Evolutionary conservation across 2,329 filamentous ascomycete genomes (phyloP).

Genomic region (Nigrospora sphaerica): DNA sequence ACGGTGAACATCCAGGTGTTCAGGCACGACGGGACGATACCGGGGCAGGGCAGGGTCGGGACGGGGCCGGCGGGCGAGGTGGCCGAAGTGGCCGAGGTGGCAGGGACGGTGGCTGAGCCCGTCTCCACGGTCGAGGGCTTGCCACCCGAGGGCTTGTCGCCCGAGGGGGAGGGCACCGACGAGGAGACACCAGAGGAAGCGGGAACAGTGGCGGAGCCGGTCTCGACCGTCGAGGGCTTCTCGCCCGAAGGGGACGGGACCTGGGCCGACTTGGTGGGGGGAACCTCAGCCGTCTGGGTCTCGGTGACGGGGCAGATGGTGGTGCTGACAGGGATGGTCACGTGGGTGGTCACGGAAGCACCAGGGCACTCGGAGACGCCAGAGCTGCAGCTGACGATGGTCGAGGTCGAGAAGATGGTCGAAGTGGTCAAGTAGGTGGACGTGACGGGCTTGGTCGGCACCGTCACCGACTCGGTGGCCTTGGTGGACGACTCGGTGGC

Average conservation of each 20-base stretch:
- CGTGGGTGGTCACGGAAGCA: constrained; percentile 38
- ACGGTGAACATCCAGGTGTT: constrained; percentile 79
- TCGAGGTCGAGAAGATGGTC: constrained; percentile 40
- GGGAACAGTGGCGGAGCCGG: constrained; percentile 21
- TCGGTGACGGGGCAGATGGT: constrained; percentile 56
- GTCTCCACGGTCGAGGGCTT: constrained; percentile 9
- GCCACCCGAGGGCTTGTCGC: constrained; percentile 12
- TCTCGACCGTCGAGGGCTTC: constrained; percentile 8
- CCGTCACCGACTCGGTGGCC: constrained; percentile 3
- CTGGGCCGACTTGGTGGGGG: constrained; percentile 7
- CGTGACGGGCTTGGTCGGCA: constrained; percentile 5
- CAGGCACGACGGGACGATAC: constrained; percentile 77
- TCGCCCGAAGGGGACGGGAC: constrained; percentile 1
- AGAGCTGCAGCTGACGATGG: constrained; percentile 44
- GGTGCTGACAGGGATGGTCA: constrained; percentile 50
- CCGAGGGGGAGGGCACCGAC: constrained; percentile 16
- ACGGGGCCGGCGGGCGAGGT: constrained; percentile 25
- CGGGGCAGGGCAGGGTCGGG: constrained; percentile 51
- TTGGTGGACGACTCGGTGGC: constrained; percentile 12
- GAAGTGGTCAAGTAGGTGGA: constrained; percentile 36
- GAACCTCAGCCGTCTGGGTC: constrained; percentile 12
- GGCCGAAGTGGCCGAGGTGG: constrained; percentile 14
- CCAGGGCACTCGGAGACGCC: constrained; percentile 42
- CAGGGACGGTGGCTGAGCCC: constrained; percentile 21
- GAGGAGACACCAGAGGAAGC: constrained; percentile 15